Base-by-base conservation (phyloP, 202 grass and related monocot species). In the Digitaria exilis region DNA sequence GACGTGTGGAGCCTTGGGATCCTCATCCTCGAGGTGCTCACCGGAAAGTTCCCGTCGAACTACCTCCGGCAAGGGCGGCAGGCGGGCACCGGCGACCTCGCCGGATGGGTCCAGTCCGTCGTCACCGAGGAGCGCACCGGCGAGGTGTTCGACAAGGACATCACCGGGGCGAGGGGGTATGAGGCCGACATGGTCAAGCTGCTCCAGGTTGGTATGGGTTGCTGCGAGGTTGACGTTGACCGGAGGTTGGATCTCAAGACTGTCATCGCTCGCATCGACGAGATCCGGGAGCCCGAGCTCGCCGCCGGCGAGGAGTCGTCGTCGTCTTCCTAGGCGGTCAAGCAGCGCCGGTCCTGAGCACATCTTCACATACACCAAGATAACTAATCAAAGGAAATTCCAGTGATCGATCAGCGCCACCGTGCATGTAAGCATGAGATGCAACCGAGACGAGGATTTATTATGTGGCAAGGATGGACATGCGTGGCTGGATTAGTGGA, bases 1-100 rank as follows among this genome's bases (percentile, higher is more conserved):
- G 92, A 95, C 87, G 88, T 95, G 14, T 98, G 96, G 96, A 93
- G 92, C 91, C 85, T 98, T 15, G 96, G 96, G n/a, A 91, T 95
- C 34, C 83, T 98, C 52, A 85, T 90, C 65, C 85, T 98, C 7
- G 96, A 98, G 83, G 63, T 95, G 5, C 87, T 98, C 54, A 98
- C 96, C 1, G 96, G 96, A 4, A 93, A 92, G 80, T 98, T 98
- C 69, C 96, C 96, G 6, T 83, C 88, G 2, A 90, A 79, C 87
- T 91, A 88, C 80, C 87, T 93, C 35, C 81, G 68, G 29, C 68
- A 95, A 58, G 90, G 92, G 1, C 48, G 75, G 68, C 81, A 86
- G 44, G n/a, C n/a, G n/a, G 70, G 51, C 63, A 39, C 37, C 6
- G 74, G 73, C 16, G 96, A 98, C 77, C 79, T 98, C 18, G 90